phyloP scores from a whole-genome alignment of 169 alveolate species.

The Cardiosporidium cionae region DNA sequence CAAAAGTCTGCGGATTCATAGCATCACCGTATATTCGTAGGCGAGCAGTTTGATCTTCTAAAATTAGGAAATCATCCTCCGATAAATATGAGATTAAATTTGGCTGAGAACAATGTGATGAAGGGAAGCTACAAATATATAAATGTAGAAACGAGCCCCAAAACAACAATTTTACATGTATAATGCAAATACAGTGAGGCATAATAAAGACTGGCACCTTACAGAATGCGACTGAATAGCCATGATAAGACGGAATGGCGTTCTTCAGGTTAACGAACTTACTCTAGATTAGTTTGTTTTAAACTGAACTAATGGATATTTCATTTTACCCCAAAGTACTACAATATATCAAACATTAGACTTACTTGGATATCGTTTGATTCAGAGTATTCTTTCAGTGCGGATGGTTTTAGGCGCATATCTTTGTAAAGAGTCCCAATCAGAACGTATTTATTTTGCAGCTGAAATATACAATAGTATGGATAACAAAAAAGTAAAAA shows the following conservation, averaged over 20 bases:
- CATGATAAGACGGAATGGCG: no score
- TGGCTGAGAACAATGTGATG: not conserved
- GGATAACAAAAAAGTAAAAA: no score
- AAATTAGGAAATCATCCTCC: not conserved
- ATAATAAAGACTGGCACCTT: no score
- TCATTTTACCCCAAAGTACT: not conserved
- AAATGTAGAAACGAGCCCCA: not conserved
- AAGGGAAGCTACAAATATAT: not conserved
- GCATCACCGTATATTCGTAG: slow-evolving; percentile 7
- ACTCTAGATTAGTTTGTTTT: not conserved
- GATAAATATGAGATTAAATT: not conserved
- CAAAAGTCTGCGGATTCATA: not conserved
- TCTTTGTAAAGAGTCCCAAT: slow-evolving; percentile 50
- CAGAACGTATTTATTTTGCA: slow-evolving; percentile 33
- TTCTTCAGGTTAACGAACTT: no score
- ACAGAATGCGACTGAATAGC: no score
- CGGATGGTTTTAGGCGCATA: slow-evolving; percentile 49
- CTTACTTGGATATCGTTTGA: not conserved
- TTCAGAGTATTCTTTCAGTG: slow-evolving; percentile 36
- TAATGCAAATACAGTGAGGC: no score
- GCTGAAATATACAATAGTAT: no score
- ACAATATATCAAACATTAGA: no score
- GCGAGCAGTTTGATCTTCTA: slow-evolving; percentile 23
- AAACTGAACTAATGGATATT: not conserved
- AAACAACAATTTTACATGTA: no score